Evolutionary conservation across 441 rosid species (phyloP).

Genomic region (Brassica balearica): DNA sequence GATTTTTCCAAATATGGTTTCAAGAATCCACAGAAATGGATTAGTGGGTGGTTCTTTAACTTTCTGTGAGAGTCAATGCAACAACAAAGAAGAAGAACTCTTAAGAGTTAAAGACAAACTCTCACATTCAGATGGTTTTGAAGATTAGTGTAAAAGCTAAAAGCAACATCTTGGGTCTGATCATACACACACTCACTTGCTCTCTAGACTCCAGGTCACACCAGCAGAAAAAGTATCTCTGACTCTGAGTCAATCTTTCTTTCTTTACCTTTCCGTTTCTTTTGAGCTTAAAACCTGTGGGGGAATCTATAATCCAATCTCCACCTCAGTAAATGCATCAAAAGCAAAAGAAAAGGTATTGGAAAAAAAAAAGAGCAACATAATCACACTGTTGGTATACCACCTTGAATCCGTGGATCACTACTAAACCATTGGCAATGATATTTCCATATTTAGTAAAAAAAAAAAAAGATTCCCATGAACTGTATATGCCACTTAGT

Average conservation of each 20-base stretch:
- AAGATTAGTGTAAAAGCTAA: conserved; percentile 27
- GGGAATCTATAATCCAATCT: conserved; percentile 52
- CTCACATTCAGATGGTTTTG: conserved; percentile 7
- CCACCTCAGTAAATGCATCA: conserved; percentile 46
- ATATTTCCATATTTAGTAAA: conserved; percentile 33
- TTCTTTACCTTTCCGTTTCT: conserved; percentile 47
- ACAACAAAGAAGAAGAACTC: conserved; percentile 16
- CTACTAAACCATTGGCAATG: conserved; percentile 32
- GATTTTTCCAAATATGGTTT: conserved; percentile 28
- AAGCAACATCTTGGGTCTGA: conserved; percentile 27
- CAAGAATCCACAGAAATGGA: conserved; percentile 31
- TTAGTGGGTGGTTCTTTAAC: conserved; percentile 24
- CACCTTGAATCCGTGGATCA: conserved; percentile 36
- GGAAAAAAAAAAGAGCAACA: conserved; percentile 7
- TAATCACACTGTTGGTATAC: conserved; percentile 21
- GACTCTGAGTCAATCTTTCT: not conserved
- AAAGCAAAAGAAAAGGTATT: conserved; percentile 19
- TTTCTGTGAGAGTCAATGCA: conserved; percentile 10
- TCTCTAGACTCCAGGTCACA: conserved; percentile 42
- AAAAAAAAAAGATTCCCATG: conserved; percentile 14
- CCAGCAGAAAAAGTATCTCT: conserved; percentile 23
- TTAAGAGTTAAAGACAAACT: conserved; percentile 13
- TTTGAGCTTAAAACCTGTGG: conserved; percentile 33
- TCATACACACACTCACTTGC: conserved; percentile 24
- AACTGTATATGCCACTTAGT: conserved; percentile 46